Evolutionary conservation across 106 monocot genomes (phyloP).

Genomic region (Allium fistulosum): DNA sequence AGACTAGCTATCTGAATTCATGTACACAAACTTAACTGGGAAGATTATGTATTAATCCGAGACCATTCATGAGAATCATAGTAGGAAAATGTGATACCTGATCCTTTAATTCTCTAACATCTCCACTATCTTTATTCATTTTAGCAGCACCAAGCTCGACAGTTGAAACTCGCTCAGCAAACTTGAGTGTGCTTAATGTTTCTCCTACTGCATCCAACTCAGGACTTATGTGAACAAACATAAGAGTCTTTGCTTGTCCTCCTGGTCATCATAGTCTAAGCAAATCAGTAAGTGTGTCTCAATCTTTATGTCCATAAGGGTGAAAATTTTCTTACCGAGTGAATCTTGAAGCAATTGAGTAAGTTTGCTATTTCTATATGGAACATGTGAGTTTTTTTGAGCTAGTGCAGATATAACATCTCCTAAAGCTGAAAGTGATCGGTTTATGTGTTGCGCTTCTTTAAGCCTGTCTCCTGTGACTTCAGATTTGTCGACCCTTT

Average conservation of each 20-base stretch:
- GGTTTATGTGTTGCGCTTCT: slow-evolving; percentile 98
- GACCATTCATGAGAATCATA: too few relatives aligned
- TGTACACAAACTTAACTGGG: not conserved
- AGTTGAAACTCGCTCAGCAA: slow-evolving; percentile 91
- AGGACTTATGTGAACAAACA: slow-evolving; percentile 99
- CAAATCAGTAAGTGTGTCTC: too few relatives aligned
- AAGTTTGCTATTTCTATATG: slow-evolving; percentile 98
- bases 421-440: slow-evolving; percentile 93
- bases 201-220: slow-evolving; percentile 85
- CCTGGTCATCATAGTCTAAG: slow-evolving; percentile 25
- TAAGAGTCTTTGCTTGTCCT: slow-evolving; percentile 96
- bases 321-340: slow-evolving; percentile 48
- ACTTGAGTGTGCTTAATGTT: slow-evolving; percentile 95
- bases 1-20: slow-evolving; percentile 61
- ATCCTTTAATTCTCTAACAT: slow-evolving; percentile 81
- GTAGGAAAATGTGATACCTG: slow-evolving; percentile 37
- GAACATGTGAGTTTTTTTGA: slow-evolving; percentile 84
- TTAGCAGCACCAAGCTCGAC: slow-evolving; percentile 94
- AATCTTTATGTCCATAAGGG: too few relatives aligned
- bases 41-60: not conserved
- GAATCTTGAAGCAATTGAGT: slow-evolving; percentile 97
- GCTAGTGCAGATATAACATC: slow-evolving; percentile 92
- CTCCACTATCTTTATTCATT: slow-evolving; percentile 71
- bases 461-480: slow-evolving; percentile 90
- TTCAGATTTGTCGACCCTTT: slow-evolving; percentile 95